Conservation (phyloP, 495 filamentous ascomycete species). For the Penicillium paxilli region DNA sequence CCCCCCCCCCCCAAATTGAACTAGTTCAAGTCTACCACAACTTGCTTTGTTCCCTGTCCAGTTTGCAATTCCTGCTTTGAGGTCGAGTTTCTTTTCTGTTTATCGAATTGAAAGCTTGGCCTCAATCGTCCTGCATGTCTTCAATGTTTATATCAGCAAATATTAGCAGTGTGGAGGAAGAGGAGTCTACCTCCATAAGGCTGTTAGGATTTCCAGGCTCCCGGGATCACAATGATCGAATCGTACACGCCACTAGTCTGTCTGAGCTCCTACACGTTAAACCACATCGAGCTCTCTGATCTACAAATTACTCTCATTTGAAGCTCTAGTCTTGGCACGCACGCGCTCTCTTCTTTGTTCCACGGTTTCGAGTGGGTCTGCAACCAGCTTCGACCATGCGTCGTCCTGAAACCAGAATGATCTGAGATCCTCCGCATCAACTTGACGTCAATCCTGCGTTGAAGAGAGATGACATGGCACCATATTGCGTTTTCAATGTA, state of each 20-base stretch:
- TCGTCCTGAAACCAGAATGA: slow-evolving; percentile 7
- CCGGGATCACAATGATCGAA: slow-evolving; percentile 6
- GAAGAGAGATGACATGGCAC: slow-evolving; percentile 11
- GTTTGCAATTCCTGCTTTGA: too few species aligned
- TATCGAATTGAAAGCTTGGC: too few species aligned
- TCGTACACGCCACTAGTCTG: slow-evolving; percentile 6
- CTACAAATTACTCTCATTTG: slow-evolving; percentile 8
- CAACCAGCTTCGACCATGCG: neutral
- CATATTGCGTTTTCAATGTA: too few species aligned
- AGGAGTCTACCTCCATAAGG: slow-evolving; percentile 8
- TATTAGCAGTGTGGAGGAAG: too few species aligned
- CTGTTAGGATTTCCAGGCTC: slow-evolving; percentile 8
- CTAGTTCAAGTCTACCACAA: too few species aligned
- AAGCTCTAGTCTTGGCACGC: slow-evolving; percentile 18
- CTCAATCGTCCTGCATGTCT: neutral
- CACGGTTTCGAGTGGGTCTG: slow-evolving; percentile 5
- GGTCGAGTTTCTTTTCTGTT: too few species aligned
- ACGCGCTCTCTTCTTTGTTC: slow-evolving; percentile 5
- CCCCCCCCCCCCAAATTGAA: too few species aligned
- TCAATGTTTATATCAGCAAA: too few species aligned
- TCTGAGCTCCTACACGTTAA: slow-evolving; percentile 4
- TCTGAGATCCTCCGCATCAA: slow-evolving; percentile 20
- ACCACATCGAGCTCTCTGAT: slow-evolving; percentile 17
- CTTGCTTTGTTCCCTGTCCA: too few species aligned
- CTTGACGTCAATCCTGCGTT: slow-evolving; percentile 26